A percentile compares a stretch with the other conserved stretches of the same genome.
Conservation (phyloP, 2,329 filamentous ascomycete species). For the Stachybotrys echinatus region DNA sequence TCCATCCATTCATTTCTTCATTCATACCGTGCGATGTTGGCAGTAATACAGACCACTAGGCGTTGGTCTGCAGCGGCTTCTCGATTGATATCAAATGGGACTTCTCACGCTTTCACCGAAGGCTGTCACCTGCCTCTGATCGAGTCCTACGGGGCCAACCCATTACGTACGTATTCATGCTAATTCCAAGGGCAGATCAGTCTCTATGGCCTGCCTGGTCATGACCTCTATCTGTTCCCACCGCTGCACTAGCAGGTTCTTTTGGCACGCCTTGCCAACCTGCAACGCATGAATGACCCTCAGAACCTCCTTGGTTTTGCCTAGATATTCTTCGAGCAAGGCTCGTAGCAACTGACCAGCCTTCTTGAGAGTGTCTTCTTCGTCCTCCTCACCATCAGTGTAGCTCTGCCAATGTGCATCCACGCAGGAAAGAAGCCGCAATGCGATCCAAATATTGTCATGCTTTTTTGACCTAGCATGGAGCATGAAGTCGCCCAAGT, state of each 20-base stretch:
- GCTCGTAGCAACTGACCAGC: slow-evolving; percentile 33
- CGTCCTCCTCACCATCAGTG: not conserved
- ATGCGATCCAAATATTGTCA: slow-evolving; percentile 46
- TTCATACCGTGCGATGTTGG: no score
- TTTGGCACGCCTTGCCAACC: slow-evolving; percentile 24
- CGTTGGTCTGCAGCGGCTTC: no score
- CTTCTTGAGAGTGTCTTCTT: slow-evolving; percentile 15
- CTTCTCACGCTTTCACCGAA: no score
- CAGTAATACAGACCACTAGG: no score
- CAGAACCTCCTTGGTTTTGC: slow-evolving; percentile 22
- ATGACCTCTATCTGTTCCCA: slow-evolving; percentile 39
- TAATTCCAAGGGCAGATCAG: no score
- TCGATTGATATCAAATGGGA: no score
- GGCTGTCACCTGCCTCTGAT: no score
- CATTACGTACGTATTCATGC: no score
- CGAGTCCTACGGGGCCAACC: no score
- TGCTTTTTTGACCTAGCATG: slow-evolving; percentile 31
- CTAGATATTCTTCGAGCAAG: slow-evolving; percentile 31
- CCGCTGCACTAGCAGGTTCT: slow-evolving; percentile 29
- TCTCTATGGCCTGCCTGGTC: slow-evolving; percentile 22
- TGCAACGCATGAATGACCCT: slow-evolving; percentile 24
- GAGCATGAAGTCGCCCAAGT: slow-evolving; percentile 47
- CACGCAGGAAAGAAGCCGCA: slow-evolving; percentile 36
- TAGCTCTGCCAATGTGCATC: slow-evolving; percentile 24
- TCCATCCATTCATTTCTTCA: no score